These are phyloP conservation scores for Ananas comosus DNA, from an alignment of 176 grass and related monocot genomes.

Conservation along the genomic window DNA sequence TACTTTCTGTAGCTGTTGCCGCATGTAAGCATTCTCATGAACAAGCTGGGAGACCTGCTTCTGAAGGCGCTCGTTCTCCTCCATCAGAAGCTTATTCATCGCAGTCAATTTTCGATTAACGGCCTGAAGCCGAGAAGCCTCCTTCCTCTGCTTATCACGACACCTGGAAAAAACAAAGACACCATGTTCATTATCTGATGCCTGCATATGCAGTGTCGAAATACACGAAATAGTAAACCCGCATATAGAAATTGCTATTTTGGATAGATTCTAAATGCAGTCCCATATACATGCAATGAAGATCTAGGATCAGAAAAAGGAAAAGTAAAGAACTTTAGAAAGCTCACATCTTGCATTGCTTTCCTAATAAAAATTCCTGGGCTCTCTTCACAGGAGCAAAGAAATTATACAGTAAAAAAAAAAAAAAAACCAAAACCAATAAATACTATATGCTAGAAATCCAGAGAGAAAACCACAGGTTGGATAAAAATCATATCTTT, in stretches of 20 bases:
- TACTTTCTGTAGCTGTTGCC: slow-evolving; percentile 92
- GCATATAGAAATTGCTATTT: background rate
- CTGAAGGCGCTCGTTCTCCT: slow-evolving; percentile 93
- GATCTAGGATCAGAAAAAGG: background rate
- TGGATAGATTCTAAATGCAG: background rate
- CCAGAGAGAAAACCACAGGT: too few relatives aligned
- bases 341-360: background rate
- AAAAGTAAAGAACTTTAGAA: background rate
- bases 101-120: slow-evolving; percentile 94
- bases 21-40: slow-evolving; percentile 81
- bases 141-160: slow-evolving; percentile 91
- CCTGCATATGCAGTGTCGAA: background rate
- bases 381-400: background rate
- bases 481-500: too few relatives aligned
- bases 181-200: background rate
- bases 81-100: slow-evolving; percentile 99
- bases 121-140: slow-evolving; percentile 78
- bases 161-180: slow-evolving; percentile 36
- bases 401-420: too few relatives aligned
- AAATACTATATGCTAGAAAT: too few relatives aligned
- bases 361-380: background rate
- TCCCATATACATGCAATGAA: background rate
- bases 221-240: background rate
- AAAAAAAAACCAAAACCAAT: too few relatives aligned
- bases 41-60: slow-evolving; percentile 94